Conservation (phyloP, 371 early-diverging fungal genomes). For the Lichtheimia ornata region DNA sequence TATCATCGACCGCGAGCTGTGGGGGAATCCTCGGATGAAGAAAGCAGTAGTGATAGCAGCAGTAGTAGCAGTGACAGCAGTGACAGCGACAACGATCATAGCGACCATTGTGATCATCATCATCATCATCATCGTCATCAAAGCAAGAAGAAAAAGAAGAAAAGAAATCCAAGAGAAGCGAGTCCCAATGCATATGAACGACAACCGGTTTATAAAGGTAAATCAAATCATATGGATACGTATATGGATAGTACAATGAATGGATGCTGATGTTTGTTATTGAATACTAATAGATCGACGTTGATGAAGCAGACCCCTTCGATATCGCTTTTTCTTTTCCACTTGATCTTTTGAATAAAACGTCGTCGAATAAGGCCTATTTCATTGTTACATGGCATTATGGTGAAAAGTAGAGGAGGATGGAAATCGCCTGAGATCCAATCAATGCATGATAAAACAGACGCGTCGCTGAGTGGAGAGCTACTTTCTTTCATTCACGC, state of each 20-base stretch:
- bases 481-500: too few species aligned
- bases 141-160: slow-evolving; percentile 29
- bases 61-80: slow-evolving; percentile 28
- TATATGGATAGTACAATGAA: not conserved
- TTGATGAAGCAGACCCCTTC: too few species aligned
- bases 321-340: too few species aligned
- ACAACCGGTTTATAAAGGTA: slow-evolving; percentile 56
- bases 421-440: too few species aligned
- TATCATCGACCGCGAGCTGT: slow-evolving; percentile 74
- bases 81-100: slow-evolving; percentile 30
- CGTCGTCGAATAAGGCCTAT: too few species aligned
- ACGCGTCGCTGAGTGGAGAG: too few species aligned
- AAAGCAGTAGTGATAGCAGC: slow-evolving; percentile 32
- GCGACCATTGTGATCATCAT: slow-evolving; percentile 16
- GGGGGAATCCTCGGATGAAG: slow-evolving; percentile 72
- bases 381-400: too few species aligned
- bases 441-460: too few species aligned
- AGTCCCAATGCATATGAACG: slow-evolving; percentile 76
- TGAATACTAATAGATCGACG: too few species aligned
- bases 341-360: too few species aligned
- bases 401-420: too few species aligned
- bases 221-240: not conserved
- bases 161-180: slow-evolving; percentile 48
- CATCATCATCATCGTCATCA: slow-evolving; percentile 32
- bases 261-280: too few species aligned